phyloP scores from a whole-genome alignment of 495 filamentous ascomycete genomes.

The Penicillium bialowiezense region DNA sequence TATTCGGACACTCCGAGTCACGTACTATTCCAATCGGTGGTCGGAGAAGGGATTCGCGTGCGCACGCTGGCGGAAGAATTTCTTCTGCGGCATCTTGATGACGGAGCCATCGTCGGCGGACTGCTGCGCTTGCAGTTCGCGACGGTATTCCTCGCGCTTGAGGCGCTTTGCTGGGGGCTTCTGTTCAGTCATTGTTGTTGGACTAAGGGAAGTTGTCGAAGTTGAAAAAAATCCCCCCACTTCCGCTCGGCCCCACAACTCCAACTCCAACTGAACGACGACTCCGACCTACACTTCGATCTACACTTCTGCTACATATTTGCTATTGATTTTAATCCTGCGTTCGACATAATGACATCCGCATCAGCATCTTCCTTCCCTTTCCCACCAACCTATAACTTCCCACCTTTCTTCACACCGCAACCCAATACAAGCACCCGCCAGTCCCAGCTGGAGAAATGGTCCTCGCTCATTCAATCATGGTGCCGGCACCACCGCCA shows the following conservation, averaged over 20 bases:
- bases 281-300: too few relatives aligned
- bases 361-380: slow-evolving; percentile 32
- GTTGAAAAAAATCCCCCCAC: slow-evolving; percentile 3
- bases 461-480: slow-evolving; percentile 77
- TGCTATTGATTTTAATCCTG: too few relatives aligned
- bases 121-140: slow-evolving; percentile 25
- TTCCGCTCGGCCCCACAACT: slow-evolving; percentile 7
- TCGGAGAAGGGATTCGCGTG: slow-evolving; percentile 98
- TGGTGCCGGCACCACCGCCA: slow-evolving; percentile 77
- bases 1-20: slow-evolving; percentile 1
- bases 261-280: too few relatives aligned
- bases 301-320: too few relatives aligned
- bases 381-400: slow-evolving; percentile 47
- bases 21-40: slow-evolving; percentile 82
- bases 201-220: slow-evolving; percentile 6
- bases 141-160: slow-evolving; percentile 72
- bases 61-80: slow-evolving; percentile 92
- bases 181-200: slow-evolving; percentile 21
- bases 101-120: slow-evolving; percentile 20
- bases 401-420: slow-evolving; percentile 57
- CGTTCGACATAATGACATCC: slow-evolving; percentile 1
- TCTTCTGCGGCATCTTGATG: slow-evolving; percentile 75
- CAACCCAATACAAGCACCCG: slow-evolving; percentile 77
- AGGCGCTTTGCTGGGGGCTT: slow-evolving; percentile 58
- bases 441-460: slow-evolving; percentile 74